Conservation (phyloP, 176 grass and related monocot genomes). For the Oryza coarctata region DNA sequence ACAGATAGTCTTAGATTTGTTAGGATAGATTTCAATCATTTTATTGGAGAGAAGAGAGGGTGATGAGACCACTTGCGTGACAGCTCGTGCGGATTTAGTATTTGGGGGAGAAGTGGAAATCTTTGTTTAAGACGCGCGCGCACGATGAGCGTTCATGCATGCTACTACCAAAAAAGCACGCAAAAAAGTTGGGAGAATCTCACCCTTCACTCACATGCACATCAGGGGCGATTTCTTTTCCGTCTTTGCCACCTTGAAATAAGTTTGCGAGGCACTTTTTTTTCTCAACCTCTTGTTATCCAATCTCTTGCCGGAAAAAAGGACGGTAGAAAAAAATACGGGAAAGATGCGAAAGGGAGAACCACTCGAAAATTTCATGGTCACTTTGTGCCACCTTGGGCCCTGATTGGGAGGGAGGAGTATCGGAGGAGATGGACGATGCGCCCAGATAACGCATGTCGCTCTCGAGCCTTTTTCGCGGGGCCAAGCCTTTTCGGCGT, state of each 20-base stretch:
- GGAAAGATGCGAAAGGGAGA: neutral
- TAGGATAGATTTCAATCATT: neutral
- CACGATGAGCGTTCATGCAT: neutral
- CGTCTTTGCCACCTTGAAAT: too few species aligned
- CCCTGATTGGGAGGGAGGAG: too few species aligned
- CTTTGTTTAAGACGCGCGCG: slow-evolving; percentile 11
- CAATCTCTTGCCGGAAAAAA: neutral
- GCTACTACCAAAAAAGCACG: neutral
- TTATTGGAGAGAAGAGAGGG: too few species aligned
- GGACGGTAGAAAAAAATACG: neutral
- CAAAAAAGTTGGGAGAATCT: neutral
- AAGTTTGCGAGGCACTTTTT: too few species aligned
- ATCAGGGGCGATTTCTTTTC: too few species aligned
- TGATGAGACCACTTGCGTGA: neutral
- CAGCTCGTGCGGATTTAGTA: neutral
- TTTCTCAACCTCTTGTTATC: too few species aligned
- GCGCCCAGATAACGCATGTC: neutral
- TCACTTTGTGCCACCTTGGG: neutral
- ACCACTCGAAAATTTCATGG: neutral
- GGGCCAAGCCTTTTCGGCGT: too few species aligned
- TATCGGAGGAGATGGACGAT: neutral
- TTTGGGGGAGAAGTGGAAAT: neutral
- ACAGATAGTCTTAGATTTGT: neutral
- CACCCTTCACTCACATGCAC: too few species aligned
- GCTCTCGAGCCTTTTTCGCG: neutral